Base-by-base conservation (phyloP, 228 moss, liverwort and hornwort genomes). In the Sphagnum fallax region DNA sequence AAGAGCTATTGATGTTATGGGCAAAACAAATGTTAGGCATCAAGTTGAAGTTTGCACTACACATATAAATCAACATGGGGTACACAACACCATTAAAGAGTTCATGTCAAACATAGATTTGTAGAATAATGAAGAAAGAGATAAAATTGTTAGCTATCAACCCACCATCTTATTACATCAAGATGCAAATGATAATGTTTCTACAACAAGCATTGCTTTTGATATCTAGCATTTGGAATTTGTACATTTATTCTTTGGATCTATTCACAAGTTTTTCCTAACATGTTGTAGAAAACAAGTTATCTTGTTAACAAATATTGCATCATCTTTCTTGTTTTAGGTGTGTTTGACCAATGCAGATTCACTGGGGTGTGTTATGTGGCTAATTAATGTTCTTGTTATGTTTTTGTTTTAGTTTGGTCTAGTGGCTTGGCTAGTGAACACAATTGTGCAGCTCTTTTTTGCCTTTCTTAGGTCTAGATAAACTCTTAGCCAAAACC, bases 381-480 rank as follows among this genome's bases (percentile, higher is more conserved):
- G 16, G 16, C 16, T 11, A 0, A 6, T 6, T 53, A 0, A 53
- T 11, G 11, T 53, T 6, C 8, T 53, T 6, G 53, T 53, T 53
- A 53, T 53, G 53, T 53, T 53, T 53, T 53, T 53, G 53, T 65
- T 73, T 59, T 90, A 98, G 98, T 92, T 90, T 75, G 98, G 98
- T 9, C 65, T 90, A 75, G 76, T 90, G 71, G 90, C 98, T 49
- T 98, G 94, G 98, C 74, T 94, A 59, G 72, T 98, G 71, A 98
- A 84, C 73, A 98, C 98, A 75, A 85, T 85, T 48, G 90, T 90
- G 52, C 94, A 94, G 65, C 89, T 94, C 48, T 86, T 98, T 47
- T 75, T 98, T 47, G 91, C 98, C 11, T 87, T 98, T 74, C 91
- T 98, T 69, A 98, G 98, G 98, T 98, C 74, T 50, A 75, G 74